Conservation (phyloP, 371 early-diverging fungal species). For the Mortierella sp. region DNA sequence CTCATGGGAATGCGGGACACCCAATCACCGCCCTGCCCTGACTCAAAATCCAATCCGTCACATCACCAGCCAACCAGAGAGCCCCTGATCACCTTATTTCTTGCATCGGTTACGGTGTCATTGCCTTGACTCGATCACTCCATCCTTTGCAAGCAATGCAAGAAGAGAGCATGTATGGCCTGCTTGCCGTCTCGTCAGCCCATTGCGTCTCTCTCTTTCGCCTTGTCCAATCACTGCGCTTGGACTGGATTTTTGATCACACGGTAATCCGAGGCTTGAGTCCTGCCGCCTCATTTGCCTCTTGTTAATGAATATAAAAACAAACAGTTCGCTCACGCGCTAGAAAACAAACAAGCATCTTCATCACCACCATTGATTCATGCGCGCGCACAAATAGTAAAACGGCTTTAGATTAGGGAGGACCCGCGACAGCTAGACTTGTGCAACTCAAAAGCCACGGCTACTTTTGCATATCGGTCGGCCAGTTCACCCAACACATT, state of each 20-base stretch:
- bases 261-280: neutral
- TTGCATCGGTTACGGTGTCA: neutral
- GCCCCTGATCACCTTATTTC: slow-evolving; percentile 1
- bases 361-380: neutral
- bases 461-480: neutral
- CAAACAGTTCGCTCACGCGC: neutral
- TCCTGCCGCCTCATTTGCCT: neutral
- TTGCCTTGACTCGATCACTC: neutral
- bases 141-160: neutral
- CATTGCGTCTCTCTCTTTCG: neutral
- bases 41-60: neutral
- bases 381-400: neutral
- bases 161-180: neutral
- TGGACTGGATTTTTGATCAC: neutral
- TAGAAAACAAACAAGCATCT: neutral
- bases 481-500: neutral
- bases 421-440: neutral
- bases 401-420: neutral
- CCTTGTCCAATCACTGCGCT: neutral
- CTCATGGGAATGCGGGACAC: slow-evolving; percentile 34
- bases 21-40: slow-evolving; percentile 34
- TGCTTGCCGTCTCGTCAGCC: neutral
- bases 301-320: neutral
- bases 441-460: neutral
- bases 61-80: slow-evolving; percentile 13